Base-by-base conservation (phyloP, 768 basidiomycete genomes). In the Hydnum rufescens region DNA sequence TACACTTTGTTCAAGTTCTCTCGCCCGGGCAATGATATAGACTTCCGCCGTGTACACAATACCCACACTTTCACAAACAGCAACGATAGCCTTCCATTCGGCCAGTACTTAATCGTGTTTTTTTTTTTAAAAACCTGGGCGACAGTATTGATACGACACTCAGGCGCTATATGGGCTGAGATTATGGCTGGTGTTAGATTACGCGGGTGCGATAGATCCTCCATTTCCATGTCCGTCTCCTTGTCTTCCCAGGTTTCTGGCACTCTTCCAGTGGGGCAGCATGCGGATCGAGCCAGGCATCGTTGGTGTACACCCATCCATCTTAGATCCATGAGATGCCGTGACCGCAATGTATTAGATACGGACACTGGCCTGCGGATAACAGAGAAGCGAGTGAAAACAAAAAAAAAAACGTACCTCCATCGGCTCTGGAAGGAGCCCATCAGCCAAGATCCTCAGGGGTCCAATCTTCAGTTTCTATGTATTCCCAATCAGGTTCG, bases 241-340 rank as follows among this genome's bases (percentile, higher is more conserved):
- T 65, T 18, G 82, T 85, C 13, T 8, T 47, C 1, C 64, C 67
- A 0, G 57, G 42, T 39, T 67, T 67, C 57, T 65, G 71, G 62
- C 66, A 73, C 55, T 60, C 68, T 51, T 64, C 65, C 67, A 68
- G 39, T 64, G 69, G 60, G 62, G 57, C 57, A 60, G 64, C 34
- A 61, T 64, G 52, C 6, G 75, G 68, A 53, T 77, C 70, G 3
- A 74, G 65, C 86, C 85, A 88, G 0, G 71, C 66, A 54, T 85
- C 83, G 56, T 83, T 81, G 4, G 79, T 79, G 59, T 87, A 87
- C 13, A 82, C 74, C 83, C 86, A 88, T 2, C 82, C 85, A 58
- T 76, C 82, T n/a, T 78, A 50, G 52, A 5, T 23, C 43, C 28
- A 28, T 25, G 29, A 44, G n/a, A n/a, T n/a, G n/a, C 32, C 4